A percentile compares a stretch with the other conserved stretches of the same genome.
Conservation (phyloP, 78 protist genomes). For the Diacronema lutheri region DNA sequence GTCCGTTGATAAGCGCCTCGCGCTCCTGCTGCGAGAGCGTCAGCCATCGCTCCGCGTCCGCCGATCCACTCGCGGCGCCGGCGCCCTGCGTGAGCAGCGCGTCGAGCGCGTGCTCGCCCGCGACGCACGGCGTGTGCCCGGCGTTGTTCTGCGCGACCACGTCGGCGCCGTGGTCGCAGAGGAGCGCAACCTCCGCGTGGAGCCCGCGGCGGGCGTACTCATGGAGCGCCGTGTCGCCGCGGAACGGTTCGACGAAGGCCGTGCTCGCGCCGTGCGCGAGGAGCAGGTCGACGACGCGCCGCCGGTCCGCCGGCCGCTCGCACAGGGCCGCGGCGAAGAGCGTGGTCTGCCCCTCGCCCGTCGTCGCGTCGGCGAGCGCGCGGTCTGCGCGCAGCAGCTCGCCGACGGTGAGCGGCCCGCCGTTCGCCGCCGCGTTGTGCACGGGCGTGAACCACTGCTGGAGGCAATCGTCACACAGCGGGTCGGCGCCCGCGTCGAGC, state of each 20-base stretch:
- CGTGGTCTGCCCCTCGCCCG: neutral
- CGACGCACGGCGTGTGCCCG: too few species aligned
- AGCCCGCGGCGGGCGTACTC: neutral
- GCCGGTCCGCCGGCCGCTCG: neutral
- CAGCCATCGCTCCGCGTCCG: too few species aligned
- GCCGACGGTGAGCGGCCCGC: neutral
- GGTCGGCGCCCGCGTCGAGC: neutral
- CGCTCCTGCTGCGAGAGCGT: too few species aligned
- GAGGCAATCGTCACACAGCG: neutral
- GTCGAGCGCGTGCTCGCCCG: too few species aligned
- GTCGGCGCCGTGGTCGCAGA: neutral
- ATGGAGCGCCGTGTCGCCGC: neutral
- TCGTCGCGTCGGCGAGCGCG: neutral
- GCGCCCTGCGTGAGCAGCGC: too few species aligned
- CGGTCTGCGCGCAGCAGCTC: neutral
- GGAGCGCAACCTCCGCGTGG: neutral
- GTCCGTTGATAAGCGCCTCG: too few species aligned
- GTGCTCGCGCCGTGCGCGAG: neutral
- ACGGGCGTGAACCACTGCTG: neutral
- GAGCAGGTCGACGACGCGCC: neutral
- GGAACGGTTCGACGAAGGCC: neutral
- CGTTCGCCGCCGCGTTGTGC: conserved; percentile 20
- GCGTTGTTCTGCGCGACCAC: too few species aligned
- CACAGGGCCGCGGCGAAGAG: neutral
- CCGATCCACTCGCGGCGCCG: too few species aligned